These are phyloP conservation scores for Colletotrichum somersetense DNA, from an alignment of 2,329 filamentous ascomycete genomes.

Conservation along the genomic window DNA sequence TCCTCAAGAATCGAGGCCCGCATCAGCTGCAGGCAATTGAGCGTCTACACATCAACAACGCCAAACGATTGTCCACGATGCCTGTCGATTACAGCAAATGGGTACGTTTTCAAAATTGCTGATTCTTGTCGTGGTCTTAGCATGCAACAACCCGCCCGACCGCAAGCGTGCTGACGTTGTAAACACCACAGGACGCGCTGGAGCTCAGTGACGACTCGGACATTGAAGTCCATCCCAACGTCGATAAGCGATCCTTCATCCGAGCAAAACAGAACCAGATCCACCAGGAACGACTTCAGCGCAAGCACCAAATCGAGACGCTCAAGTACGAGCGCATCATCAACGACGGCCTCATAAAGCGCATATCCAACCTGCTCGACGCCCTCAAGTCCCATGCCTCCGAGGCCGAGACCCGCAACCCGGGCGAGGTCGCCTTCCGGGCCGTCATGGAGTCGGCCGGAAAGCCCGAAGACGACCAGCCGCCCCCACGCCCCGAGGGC, in stretches of 20 bases:
- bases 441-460: slow-evolving; percentile 86
- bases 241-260: slow-evolving; percentile 98
- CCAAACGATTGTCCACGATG: slow-evolving; percentile 53
- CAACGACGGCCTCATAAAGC: slow-evolving; percentile 89
- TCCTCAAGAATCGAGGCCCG: slow-evolving; percentile 12
- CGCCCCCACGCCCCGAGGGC: slow-evolving; percentile 80
- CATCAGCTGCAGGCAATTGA: slow-evolving; percentile 12
- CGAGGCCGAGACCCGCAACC: slow-evolving; percentile 73
- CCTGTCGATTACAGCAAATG: slow-evolving; percentile 76
- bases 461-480: slow-evolving; percentile 79
- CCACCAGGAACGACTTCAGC: slow-evolving; percentile 87
- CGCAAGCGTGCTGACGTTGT: slow-evolving; percentile 25
- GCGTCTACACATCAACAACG: slow-evolving; percentile 29
- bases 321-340: slow-evolving; percentile 93
- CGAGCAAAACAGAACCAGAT: slow-evolving; percentile 98
- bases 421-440: slow-evolving; percentile 89
- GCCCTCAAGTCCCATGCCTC: slow-evolving; percentile 80
- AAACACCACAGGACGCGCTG: slow-evolving; percentile 75
- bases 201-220: slow-evolving; percentile 99
- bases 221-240: slow-evolving; percentile 97
- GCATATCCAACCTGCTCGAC: slow-evolving; percentile 83
- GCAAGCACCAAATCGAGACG: slow-evolving; percentile 89
- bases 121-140: neutral
- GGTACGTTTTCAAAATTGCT: slow-evolving; percentile 57
- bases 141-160: neutral